Evolutionary conservation across 257 asterid genomes (phyloP).

Genomic region (Knoxia roxburghii): DNA sequence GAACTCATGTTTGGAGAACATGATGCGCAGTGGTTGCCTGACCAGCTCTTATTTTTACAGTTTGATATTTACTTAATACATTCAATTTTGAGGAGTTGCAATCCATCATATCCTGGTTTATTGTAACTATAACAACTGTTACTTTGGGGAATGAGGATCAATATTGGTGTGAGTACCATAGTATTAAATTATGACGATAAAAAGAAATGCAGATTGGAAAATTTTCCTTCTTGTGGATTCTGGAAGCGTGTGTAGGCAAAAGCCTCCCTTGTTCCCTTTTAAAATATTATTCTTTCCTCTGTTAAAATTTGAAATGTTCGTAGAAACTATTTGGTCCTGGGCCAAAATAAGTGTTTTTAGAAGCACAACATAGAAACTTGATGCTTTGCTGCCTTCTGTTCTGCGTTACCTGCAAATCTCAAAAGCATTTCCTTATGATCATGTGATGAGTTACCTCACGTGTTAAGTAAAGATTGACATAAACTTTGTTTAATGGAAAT

Average conservation of each 20-base stretch:
- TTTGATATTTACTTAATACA: background rate
- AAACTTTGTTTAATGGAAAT: no score
- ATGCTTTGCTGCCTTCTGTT: background rate
- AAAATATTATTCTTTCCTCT: background rate
- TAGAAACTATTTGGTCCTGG: background rate
- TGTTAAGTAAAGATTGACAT: no score
- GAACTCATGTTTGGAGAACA: background rate
- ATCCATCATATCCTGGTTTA: background rate
- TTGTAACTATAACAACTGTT: background rate
- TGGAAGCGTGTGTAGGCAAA: background rate
- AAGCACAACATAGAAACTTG: background rate
- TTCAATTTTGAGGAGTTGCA: background rate
- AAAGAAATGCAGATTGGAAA: background rate
- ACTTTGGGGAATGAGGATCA: background rate
- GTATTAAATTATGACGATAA: background rate
- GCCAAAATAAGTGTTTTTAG: background rate
- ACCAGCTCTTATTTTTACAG: background rate
- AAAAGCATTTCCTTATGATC: background rate
- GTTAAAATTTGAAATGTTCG: background rate
- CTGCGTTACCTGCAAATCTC: background rate
- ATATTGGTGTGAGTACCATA: background rate
- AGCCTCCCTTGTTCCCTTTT: background rate
- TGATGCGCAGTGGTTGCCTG: background rate
- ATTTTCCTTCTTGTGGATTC: background rate
- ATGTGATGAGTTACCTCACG: no score